phyloP scores from a whole-genome alignment of 208 protist genomes.

The Trypanosoma scelopori region DNA sequence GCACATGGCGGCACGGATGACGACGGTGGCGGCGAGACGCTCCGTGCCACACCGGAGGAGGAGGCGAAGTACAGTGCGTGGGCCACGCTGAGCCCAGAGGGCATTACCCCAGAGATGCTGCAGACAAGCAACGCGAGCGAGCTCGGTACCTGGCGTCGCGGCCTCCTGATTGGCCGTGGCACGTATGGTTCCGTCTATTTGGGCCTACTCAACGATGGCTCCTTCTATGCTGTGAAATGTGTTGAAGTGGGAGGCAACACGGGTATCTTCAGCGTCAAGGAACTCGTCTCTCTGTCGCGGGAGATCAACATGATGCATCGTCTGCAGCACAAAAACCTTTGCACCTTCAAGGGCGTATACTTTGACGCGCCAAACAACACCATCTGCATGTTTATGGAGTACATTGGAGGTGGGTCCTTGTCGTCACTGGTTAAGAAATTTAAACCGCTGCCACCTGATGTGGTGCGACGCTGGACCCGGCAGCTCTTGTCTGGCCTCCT shows the following conservation, averaged over 20 bases:
- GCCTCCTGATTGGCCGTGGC: conserved; percentile 83
- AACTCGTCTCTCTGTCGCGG: conserved; percentile 84
- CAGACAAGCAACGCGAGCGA: conserved; percentile 72
- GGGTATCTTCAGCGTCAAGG: conserved; percentile 60
- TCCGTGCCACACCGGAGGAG: conserved; percentile 62
- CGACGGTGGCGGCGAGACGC: conserved; percentile 28
- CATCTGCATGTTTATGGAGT: conserved; percentile 94
- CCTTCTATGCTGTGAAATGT: conserved; percentile 89
- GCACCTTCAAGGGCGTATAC: conserved; percentile 86
- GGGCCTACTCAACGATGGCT: conserved; percentile 76
- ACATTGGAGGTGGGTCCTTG: conserved; percentile 89
- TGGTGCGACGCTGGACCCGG: conserved; percentile 87
- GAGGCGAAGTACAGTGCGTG: conserved; percentile 78
- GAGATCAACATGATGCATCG: conserved; percentile 93
- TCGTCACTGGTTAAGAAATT: conserved; percentile 85
- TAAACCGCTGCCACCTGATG: conserved; percentile 70
- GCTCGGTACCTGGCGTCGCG: conserved; percentile 73
- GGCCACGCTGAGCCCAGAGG: conserved; percentile 67
- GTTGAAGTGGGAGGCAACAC: conserved; percentile 67
- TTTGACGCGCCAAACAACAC: conserved; percentile 54
- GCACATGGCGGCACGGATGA: conserved; percentile 22
- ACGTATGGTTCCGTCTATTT: conserved; percentile 92
- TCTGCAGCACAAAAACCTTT: conserved; percentile 90
- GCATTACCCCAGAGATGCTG: conserved; percentile 87
- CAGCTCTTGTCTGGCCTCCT: conserved; percentile 86